These are phyloP conservation scores for Wickerhamiella kurtzmanii DNA, from an alignment of 805 yeast genomes.

Conservation along the genomic window DNA sequence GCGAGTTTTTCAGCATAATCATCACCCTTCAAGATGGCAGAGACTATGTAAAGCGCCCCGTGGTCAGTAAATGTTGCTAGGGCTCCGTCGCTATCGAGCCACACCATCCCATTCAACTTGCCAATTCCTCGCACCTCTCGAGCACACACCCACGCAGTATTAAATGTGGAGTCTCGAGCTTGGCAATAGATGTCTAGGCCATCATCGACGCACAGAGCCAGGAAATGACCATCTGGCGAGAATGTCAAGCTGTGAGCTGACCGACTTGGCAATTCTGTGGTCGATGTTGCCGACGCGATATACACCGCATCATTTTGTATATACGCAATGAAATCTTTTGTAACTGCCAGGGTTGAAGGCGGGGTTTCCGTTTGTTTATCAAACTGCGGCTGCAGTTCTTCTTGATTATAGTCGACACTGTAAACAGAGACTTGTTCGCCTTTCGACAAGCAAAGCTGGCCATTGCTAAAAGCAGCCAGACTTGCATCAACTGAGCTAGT, in stretches of 20 bases:
- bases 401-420: too few relatives aligned
- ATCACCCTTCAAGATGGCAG: background rate
- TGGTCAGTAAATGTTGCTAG: too few relatives aligned
- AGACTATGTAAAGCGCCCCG: too few relatives aligned
- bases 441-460: background rate
- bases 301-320: too few relatives aligned
- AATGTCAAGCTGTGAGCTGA: background rate
- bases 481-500: constrained; percentile 1
- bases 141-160: background rate
- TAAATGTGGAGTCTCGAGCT: background rate
- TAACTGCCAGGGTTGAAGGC: too few relatives aligned
- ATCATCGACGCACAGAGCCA: background rate
- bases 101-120: background rate
- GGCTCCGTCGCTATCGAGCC: too few relatives aligned
- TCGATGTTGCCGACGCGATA: too few relatives aligned
- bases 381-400: too few relatives aligned
- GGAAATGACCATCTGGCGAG: constrained; percentile 1
- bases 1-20: background rate
- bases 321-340: too few relatives aligned
- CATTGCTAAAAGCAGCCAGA: background rate
- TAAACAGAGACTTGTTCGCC: background rate
- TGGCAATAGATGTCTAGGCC: background rate
- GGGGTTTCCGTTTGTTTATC: too few relatives aligned
- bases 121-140: background rate
- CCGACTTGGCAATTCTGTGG: background rate